Evolutionary conservation across 1,284 basidiomycete species (phyloP).

Genomic region (Veloboletus limbatus): DNA sequence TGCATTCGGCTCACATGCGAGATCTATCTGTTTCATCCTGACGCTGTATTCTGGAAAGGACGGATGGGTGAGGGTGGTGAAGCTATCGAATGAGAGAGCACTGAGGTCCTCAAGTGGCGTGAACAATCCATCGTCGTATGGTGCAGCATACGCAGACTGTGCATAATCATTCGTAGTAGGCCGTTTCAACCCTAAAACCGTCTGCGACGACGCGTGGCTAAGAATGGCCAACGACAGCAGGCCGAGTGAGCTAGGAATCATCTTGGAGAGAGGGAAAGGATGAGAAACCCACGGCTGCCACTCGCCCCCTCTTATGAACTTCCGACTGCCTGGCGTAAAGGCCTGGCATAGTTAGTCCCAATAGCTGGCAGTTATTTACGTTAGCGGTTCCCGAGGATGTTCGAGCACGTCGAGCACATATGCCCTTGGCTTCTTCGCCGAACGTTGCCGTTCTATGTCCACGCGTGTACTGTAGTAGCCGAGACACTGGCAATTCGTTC

Average conservation of each 20-base stretch:
- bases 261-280: neutral
- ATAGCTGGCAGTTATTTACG: too few relatives aligned
- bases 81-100: constrained; percentile 40
- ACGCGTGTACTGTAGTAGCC: too few relatives aligned
- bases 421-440: too few relatives aligned
- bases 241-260: neutral
- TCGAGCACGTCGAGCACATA: too few relatives aligned
- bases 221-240: constrained; percentile 9
- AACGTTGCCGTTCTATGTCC: too few relatives aligned
- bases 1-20: constrained; percentile 23
- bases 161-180: neutral
- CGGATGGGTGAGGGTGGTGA: constrained; percentile 48
- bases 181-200: constrained; percentile 5
- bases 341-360: too few relatives aligned
- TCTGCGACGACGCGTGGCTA: constrained; percentile 10
- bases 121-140: constrained; percentile 16
- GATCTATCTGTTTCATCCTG: constrained; percentile 43
- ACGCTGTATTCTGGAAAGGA: constrained; percentile 48
- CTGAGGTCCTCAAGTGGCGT: constrained; percentile 30
- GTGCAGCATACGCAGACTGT: constrained; percentile 4
- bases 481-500: too few relatives aligned
- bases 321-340: too few relatives aligned
- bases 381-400: too few relatives aligned
- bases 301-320: neutral
- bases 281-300: neutral